Conservation (phyloP, 169 alveolate species). For the Cryptosporidium meleagridis region DNA sequence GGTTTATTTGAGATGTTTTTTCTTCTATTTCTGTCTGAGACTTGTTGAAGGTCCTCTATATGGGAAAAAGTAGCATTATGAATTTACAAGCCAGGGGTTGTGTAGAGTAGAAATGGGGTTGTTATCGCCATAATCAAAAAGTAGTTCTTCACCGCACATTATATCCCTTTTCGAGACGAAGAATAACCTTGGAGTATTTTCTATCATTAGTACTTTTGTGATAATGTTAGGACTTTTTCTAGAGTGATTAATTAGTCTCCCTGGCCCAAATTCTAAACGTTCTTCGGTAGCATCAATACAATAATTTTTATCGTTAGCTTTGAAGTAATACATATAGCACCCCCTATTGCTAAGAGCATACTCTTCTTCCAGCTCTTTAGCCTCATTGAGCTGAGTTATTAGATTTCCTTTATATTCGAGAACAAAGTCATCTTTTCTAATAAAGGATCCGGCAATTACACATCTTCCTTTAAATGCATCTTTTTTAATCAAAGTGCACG, state of each 20-base stretch:
- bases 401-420: constrained; percentile 89
- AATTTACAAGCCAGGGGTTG: constrained; percentile 84
- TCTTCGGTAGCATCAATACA: constrained; percentile 91
- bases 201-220: constrained; percentile 82
- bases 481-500: constrained; percentile 52
- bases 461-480: constrained; percentile 85
- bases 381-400: constrained; percentile 77
- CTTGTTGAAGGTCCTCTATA: neutral
- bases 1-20: neutral
- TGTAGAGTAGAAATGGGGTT: constrained; percentile 84
- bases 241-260: constrained; percentile 89
- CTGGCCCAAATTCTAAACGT: constrained; percentile 84
- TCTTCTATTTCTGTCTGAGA: neutral
- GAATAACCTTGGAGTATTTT: constrained; percentile 82
- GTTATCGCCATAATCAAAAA: constrained; percentile 90
- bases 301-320: constrained; percentile 81
- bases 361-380: constrained; percentile 20
- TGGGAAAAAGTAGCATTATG: neutral
- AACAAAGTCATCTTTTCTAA: constrained; percentile 86
- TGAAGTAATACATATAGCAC: constrained; percentile 88
- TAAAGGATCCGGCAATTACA: constrained; percentile 86
- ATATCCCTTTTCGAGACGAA: constrained; percentile 85
- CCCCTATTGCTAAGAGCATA: constrained; percentile 74
- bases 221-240: constrained; percentile 85
- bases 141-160: constrained; percentile 87